Conservation (phyloP, 305 asterid genomes). For the Withania somnifera region DNA sequence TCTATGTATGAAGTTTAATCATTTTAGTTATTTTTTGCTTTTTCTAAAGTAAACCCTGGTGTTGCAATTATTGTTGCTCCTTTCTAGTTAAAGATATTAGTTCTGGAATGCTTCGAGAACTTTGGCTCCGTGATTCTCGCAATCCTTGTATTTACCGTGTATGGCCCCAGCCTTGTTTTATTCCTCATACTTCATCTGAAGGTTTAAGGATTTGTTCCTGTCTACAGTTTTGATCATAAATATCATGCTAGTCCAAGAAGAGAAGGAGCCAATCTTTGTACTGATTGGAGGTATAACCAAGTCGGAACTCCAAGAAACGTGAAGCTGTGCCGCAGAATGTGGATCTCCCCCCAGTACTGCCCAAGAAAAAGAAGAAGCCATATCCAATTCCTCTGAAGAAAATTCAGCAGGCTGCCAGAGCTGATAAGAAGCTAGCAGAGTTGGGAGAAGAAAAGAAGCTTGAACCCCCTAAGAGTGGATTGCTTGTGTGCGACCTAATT, state of each 20-base stretch:
- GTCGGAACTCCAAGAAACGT: conserved; percentile 23
- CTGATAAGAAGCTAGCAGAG: conserved; percentile 71
- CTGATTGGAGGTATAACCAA: conserved; percentile 24
- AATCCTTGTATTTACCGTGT: not conserved
- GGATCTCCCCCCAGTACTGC: conserved; percentile 63
- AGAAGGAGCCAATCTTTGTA: conserved; percentile 21
- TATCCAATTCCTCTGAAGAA: conserved; percentile 68
- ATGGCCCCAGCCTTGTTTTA: not conserved
- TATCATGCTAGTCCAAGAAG: conserved; percentile 20
- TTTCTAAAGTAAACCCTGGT: not conserved
- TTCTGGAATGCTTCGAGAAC: no score
- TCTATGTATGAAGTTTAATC: not conserved
- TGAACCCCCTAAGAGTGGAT: conserved; percentile 74
- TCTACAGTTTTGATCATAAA: conserved; percentile 36
- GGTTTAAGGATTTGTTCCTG: conserved; percentile 20
- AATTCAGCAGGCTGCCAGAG: conserved; percentile 58
- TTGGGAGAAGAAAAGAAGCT: conserved; percentile 88
- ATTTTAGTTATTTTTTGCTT: not conserved
- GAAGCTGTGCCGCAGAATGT: conserved; percentile 48
- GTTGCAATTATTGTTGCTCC: not conserved
- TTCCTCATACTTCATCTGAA: not conserved
- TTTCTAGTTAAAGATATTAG: not conserved
- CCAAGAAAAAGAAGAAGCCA: conserved; percentile 85
- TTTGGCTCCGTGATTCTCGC: not conserved
- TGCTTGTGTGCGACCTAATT: conserved; percentile 50